Conservation (phyloP, 2,329 filamentous ascomycete species). For the Nigrograna mackinnonii region DNA sequence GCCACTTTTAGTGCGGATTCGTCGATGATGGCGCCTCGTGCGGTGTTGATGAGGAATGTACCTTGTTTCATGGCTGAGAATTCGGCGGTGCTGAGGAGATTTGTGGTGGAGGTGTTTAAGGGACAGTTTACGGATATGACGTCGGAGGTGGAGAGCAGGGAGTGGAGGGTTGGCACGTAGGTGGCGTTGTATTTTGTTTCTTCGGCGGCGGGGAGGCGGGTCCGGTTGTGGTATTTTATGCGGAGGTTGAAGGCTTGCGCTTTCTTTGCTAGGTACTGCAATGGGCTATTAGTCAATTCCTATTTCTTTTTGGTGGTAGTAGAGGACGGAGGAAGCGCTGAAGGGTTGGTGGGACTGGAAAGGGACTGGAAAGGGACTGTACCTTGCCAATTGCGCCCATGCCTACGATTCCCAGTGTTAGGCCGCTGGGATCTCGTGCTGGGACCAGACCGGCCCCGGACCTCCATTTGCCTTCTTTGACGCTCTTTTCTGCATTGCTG, state of each 20-base stretch:
- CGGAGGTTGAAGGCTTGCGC: conserved; percentile 49
- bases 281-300: background rate
- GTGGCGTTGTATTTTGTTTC: conserved; percentile 37
- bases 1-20: conserved; percentile 53
- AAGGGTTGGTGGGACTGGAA: background rate
- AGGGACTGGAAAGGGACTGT: background rate
- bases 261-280: conserved; percentile 42
- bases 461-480: conserved; percentile 44
- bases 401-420: conserved; percentile 54
- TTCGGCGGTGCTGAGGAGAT: conserved; percentile 44
- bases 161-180: conserved; percentile 43
- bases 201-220: conserved; percentile 33
- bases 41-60: conserved; percentile 55
- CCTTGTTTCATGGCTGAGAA: conserved; percentile 54
- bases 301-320: no score
- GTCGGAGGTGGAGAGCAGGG: conserved; percentile 47
- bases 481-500: conserved; percentile 38
- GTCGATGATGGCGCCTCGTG: conserved; percentile 54
- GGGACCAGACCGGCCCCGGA: conserved; percentile 34
- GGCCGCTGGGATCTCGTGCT: conserved; percentile 46
- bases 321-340: no score
- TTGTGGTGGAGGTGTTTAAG: conserved; percentile 44
- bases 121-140: conserved; percentile 55
- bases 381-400: conserved; percentile 54
- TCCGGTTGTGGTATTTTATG: conserved; percentile 50